Conservation (phyloP, 2,329 filamentous ascomycete species). For the Fusarium dlaminii region DNA sequence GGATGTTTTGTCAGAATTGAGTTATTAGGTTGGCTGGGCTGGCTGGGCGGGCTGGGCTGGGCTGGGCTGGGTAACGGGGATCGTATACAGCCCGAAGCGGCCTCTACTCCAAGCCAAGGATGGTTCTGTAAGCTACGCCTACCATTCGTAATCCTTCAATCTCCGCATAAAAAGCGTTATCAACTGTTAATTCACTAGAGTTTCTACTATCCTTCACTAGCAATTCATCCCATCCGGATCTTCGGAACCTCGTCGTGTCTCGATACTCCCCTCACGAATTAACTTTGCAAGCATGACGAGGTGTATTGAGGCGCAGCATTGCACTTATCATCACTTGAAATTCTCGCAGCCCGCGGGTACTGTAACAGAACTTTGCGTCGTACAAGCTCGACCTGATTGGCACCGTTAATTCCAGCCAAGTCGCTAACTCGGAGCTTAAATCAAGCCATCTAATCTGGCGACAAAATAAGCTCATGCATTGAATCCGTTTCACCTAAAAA, state of each 20-base stretch:
- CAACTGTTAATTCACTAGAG: not conserved
- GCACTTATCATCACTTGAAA: conserved; percentile 3
- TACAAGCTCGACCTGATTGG: conserved; percentile 17
- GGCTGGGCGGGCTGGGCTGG: not conserved
- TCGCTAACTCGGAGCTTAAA: conserved; percentile 29
- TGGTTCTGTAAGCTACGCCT: conserved; percentile 1
- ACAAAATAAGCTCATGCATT: conserved; percentile 19
- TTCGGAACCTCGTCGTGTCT: not conserved
- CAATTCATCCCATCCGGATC: not conserved
- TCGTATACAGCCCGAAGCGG: conserved; percentile 19
- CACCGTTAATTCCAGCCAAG: not conserved
- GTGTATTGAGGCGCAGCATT: conserved; percentile 27
- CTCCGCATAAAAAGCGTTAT: not conserved
- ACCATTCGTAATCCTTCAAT: not conserved
- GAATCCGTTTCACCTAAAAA: conserved; percentile 1
- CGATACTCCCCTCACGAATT: not conserved
- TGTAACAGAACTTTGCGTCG: not conserved
- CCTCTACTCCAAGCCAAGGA: conserved; percentile 8
- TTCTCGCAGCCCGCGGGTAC: not conserved
- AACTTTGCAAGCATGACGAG: not conserved
- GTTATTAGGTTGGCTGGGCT: not conserved
- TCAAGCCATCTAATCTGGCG: conserved; percentile 1
- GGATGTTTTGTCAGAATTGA: conserved; percentile 30
- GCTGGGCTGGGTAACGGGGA: conserved; percentile 19
- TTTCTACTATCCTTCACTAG: not conserved